Evolutionary conservation across 1,284 basidiomycete genomes (phyloP).

Genomic region (Ustilago shanxiensis): DNA sequence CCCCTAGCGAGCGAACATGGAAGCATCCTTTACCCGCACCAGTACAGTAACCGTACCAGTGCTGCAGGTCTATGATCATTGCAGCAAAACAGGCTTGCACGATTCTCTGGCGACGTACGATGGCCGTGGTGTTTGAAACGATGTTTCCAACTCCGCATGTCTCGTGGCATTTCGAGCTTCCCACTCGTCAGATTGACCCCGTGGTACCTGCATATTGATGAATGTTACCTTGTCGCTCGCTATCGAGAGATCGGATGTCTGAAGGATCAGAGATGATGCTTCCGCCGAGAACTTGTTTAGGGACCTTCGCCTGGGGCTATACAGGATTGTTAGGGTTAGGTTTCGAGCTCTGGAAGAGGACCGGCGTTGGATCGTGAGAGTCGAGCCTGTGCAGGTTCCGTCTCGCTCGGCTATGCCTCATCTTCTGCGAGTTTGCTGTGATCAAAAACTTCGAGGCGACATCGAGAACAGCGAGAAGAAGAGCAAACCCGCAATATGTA

Average conservation of each 20-base stretch:
- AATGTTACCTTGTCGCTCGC: neutral
- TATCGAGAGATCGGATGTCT: neutral
- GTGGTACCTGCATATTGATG: constrained; percentile 3
- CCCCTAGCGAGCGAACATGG: constrained; percentile 1
- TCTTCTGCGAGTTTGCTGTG: neutral
- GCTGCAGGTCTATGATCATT: neutral
- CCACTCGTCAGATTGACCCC: neutral
- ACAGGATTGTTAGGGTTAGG: no score
- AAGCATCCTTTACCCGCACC: neutral
- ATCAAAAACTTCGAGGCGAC: neutral
- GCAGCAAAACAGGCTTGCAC: neutral
- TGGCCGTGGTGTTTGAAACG: constrained; percentile 11
- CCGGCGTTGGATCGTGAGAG: no score
- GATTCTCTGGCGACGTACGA: constrained; percentile 13
- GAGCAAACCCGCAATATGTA: neutral
- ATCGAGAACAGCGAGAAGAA: neutral
- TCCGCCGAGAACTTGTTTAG: no score
- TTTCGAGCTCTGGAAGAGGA: no score
- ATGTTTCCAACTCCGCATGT: constrained; percentile 2
- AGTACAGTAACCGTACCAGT: neutral
- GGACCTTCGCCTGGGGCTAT: no score
- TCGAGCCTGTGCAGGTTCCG: neutral
- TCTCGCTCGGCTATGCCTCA: neutral
- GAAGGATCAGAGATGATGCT: no score
- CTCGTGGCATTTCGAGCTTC: constrained; percentile 8